These are phyloP conservation scores for Salix suchowensis DNA, from an alignment of 345 rosid species.

Conservation along the genomic window DNA sequence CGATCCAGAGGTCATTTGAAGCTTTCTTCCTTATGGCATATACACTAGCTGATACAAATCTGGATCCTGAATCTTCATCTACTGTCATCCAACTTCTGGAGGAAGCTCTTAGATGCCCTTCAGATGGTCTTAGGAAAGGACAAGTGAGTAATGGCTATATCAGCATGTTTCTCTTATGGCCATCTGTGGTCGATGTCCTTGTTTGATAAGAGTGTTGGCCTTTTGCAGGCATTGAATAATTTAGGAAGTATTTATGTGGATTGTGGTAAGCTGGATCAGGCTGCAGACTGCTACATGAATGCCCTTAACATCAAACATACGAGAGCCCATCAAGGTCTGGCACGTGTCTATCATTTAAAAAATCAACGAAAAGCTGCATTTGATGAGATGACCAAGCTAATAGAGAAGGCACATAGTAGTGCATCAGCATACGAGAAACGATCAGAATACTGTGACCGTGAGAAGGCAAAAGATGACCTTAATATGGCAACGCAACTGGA, in stretches of 20 bases:
- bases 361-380: conserved; percentile 68
- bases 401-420: conserved; percentile 60
- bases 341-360: conserved; percentile 66
- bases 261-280: conserved; percentile 64
- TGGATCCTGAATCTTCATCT: conserved; percentile 58
- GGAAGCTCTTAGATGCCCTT: conserved; percentile 93
- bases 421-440: conserved; percentile 92
- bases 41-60: conserved; percentile 64
- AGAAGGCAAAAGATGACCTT: conserved; percentile 72
- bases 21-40: conserved; percentile 92
- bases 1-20: conserved; percentile 74
- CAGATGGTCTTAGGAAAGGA: conserved; percentile 95
- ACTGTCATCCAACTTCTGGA: conserved; percentile 66
- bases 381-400: conserved; percentile 86
- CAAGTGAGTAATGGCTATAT: conserved; percentile 48
- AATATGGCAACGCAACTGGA: conserved; percentile 75
- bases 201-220: not conserved
- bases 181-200: not conserved
- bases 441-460: conserved; percentile 85
- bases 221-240: conserved; percentile 82
- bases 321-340: conserved; percentile 97
- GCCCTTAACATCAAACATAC: conserved; percentile 87
- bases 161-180: not conserved
- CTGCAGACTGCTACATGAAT: conserved; percentile 67
- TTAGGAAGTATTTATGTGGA: conserved; percentile 82